A percentile compares a stretch with the other conserved stretches of the same genome.
phyloP scores from a whole-genome alignment of 2,329 filamentous ascomycete genomes.

The Aspergillus eucalypticola region DNA sequence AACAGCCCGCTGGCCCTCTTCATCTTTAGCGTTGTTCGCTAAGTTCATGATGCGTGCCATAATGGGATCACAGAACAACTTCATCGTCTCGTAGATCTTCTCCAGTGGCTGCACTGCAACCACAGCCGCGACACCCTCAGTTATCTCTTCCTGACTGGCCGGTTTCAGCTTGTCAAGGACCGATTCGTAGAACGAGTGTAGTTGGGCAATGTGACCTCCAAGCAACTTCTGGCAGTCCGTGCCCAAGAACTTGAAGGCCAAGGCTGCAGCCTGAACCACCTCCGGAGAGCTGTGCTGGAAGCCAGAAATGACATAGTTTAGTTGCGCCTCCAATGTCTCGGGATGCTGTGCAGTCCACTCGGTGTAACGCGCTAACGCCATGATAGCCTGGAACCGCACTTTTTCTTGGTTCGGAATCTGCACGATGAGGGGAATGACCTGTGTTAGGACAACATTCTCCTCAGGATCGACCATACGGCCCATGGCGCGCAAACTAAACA shows the following conservation, averaged over 20 bases:
- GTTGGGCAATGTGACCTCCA: conserved; percentile 76
- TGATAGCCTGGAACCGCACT: conserved; percentile 96
- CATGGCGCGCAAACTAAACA: conserved; percentile 95
- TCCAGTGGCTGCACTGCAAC: conserved; percentile 80
- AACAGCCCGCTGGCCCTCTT: conserved; percentile 79
- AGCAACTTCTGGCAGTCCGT: conserved; percentile 89
- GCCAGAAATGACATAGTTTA: conserved; percentile 92
- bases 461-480: conserved; percentile 92
- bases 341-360: conserved; percentile 96
- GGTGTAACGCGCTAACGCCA: conserved; percentile 94
- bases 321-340: conserved; percentile 86
- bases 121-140: conserved; percentile 90
- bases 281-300: conserved; percentile 88
- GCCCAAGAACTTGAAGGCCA: conserved; percentile 96
- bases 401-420: conserved; percentile 96
- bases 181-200: conserved; percentile 90
- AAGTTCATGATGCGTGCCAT: conserved; percentile 81
- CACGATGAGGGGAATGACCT: conserved; percentile 89
- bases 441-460: conserved; percentile 81
- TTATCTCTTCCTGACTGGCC: conserved; percentile 90
- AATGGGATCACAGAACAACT: conserved; percentile 90
- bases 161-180: conserved; percentile 83
- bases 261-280: conserved; percentile 84
- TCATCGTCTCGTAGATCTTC: conserved; percentile 81
- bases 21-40: conserved; percentile 79